Conservation (phyloP, 345 rosid genomes). For the Ceriops tagal region DNA sequence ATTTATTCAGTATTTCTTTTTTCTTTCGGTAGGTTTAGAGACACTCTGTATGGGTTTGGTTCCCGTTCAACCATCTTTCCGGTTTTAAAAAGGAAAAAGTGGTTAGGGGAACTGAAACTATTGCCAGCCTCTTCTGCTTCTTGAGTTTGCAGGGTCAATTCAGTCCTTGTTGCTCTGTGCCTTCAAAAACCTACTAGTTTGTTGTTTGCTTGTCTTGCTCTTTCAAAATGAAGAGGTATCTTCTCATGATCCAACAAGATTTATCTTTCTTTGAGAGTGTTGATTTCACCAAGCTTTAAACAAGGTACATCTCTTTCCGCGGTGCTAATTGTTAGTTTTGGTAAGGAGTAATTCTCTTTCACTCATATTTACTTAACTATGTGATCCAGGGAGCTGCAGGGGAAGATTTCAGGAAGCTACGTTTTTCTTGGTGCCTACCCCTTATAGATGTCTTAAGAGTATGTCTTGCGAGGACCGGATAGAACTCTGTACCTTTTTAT, state of each 20-base stretch:
- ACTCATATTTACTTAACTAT: not conserved
- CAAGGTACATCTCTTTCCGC: slow-evolving; percentile 27
- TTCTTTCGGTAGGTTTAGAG: slow-evolving; percentile 21
- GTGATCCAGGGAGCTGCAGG: slow-evolving; percentile 23
- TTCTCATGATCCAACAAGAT: slow-evolving; percentile 3
- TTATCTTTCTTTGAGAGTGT: slow-evolving; percentile 24
- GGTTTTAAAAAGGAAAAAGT: slow-evolving; percentile 61
- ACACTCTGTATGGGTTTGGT: slow-evolving; percentile 22
- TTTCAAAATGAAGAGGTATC: slow-evolving; percentile 1
- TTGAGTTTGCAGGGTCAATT: slow-evolving; percentile 15
- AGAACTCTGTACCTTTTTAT: not conserved
- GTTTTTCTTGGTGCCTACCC: slow-evolving; percentile 13
- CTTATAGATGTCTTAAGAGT: slow-evolving; percentile 10
- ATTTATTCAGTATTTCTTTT: slow-evolving; percentile 20
- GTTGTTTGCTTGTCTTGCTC: slow-evolving; percentile 4
- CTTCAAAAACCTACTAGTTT: slow-evolving; percentile 17
- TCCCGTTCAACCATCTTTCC: slow-evolving; percentile 48
- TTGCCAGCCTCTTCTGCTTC: slow-evolving; percentile 28
- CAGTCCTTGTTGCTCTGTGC: slow-evolving; percentile 27
- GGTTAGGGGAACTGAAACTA: slow-evolving; percentile 42
- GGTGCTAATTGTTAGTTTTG: not conserved
- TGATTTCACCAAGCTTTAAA: slow-evolving; percentile 19
- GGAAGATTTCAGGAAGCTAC: slow-evolving; percentile 19
- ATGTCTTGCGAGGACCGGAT: slow-evolving; percentile 7
- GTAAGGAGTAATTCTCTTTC: not conserved